Conservation (phyloP, 2,329 filamentous ascomycete species). For the Colletotrichum limetticola region DNA sequence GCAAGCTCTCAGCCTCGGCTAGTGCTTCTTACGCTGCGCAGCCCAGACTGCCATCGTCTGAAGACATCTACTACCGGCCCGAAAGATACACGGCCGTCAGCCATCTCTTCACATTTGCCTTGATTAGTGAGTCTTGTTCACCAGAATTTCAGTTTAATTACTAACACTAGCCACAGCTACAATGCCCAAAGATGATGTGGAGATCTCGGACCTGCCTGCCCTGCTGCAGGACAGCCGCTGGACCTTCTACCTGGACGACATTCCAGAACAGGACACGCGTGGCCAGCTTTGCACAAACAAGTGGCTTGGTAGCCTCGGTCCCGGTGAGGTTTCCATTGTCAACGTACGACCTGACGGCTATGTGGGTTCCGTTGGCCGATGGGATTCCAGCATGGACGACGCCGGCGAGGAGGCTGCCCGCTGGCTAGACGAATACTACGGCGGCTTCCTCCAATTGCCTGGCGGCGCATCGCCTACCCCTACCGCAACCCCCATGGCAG, state of each 20-base stretch:
- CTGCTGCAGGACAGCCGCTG: conserved; percentile 73
- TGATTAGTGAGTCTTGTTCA: conserved; percentile 66
- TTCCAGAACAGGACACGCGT: conserved; percentile 65
- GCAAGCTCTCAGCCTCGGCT: conserved; percentile 67
- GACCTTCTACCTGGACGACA: conserved; percentile 78
- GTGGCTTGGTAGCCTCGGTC: conserved; percentile 71
- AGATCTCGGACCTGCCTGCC: conserved; percentile 72
- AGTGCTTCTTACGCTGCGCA: conserved; percentile 70
- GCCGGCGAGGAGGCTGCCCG: conserved; percentile 62
- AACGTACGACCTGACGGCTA: conserved; percentile 81
- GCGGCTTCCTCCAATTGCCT: conserved; percentile 64
- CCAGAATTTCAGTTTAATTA: neutral
- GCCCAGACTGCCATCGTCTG: conserved; percentile 65
- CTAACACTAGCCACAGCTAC: conserved; percentile 52
- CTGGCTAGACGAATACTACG: conserved; percentile 67
- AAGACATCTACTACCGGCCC: conserved; percentile 74
- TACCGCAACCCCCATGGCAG: conserved; percentile 25
- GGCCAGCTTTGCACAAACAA: conserved; percentile 70
- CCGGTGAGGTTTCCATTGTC: conserved; percentile 69
- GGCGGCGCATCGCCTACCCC: conserved; percentile 25
- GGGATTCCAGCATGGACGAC: conserved; percentile 62
- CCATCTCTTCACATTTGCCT: conserved; percentile 74
- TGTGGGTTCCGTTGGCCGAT: conserved; percentile 70
- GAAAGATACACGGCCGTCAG: conserved; percentile 76
- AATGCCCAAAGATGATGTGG: conserved; percentile 70